phyloP scores from a whole-genome alignment of 495 filamentous ascomycete species.

The Amniculicola lignicola region DNA sequence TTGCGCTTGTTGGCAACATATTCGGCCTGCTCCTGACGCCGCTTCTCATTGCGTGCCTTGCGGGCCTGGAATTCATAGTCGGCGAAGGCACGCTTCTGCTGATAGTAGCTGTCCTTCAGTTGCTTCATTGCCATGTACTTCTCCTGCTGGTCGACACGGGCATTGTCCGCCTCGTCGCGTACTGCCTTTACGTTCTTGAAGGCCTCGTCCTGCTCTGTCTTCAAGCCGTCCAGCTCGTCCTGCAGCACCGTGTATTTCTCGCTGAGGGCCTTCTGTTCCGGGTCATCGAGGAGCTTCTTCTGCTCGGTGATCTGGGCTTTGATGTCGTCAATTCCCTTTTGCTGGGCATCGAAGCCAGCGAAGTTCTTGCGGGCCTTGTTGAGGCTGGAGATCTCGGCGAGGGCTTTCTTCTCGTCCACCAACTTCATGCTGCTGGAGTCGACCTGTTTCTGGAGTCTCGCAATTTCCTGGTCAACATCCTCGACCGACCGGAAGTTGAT shows the following conservation, averaged over 20 bases:
- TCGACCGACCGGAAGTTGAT: slow-evolving; percentile 81
- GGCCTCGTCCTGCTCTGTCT: slow-evolving; percentile 81
- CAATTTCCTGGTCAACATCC: slow-evolving; percentile 80
- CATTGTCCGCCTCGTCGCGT: slow-evolving; percentile 80
- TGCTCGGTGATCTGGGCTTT: slow-evolving; percentile 82
- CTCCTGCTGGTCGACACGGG: slow-evolving; percentile 76
- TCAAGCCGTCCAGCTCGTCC: slow-evolving; percentile 81
- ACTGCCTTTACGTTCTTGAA: slow-evolving; percentile 83
- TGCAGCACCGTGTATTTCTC: slow-evolving; percentile 79
- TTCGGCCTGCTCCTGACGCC: slow-evolving; percentile 74
- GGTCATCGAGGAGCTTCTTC: slow-evolving; percentile 81
- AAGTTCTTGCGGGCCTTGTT: slow-evolving; percentile 90
- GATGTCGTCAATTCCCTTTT: slow-evolving; percentile 79
- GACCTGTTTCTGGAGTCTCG: slow-evolving; percentile 74
- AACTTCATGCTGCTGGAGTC: slow-evolving; percentile 84
- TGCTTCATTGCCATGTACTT: slow-evolving; percentile 76
- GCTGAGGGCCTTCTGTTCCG: slow-evolving; percentile 82
- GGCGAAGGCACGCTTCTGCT: slow-evolving; percentile 68
- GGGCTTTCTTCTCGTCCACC: slow-evolving; percentile 94
- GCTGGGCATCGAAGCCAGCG: slow-evolving; percentile 69
- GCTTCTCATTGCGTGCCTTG: slow-evolving; percentile 69
- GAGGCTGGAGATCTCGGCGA: slow-evolving; percentile 74
- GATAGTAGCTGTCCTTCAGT: slow-evolving; percentile 82
- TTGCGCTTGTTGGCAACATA: slow-evolving; percentile 70
- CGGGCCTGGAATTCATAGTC: slow-evolving; percentile 78